Conservation (phyloP, 2,329 filamentous ascomycete species). For the Calonectria crousiana region DNA sequence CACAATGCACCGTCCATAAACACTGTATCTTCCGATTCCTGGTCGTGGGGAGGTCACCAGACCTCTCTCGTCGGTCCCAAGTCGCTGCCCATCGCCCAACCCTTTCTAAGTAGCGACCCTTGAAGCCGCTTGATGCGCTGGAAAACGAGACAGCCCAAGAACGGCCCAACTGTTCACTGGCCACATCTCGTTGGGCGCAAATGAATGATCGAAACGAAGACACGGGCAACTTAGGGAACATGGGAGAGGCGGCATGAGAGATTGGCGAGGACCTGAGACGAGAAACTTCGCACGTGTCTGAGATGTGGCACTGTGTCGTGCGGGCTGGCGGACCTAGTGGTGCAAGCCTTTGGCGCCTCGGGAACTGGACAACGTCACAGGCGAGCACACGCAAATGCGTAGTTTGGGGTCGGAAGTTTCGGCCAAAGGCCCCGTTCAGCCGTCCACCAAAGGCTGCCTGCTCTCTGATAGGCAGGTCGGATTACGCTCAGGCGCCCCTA, state of each 20-base stretch:
- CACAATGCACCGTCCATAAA: neutral
- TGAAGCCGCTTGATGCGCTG: slow-evolving; percentile 12
- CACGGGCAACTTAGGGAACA: neutral
- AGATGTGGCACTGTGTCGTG: slow-evolving; percentile 11
- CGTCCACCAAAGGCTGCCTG: slow-evolving; percentile 6
- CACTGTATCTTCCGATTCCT: slow-evolving; percentile 27
- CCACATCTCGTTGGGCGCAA: neutral
- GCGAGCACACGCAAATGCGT: slow-evolving; percentile 1
- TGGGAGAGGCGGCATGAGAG: neutral
- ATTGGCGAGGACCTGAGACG: slow-evolving; percentile 17
- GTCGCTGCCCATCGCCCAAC: slow-evolving; percentile 18
- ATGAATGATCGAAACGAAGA: neutral
- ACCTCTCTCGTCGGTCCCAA: slow-evolving; percentile 2
- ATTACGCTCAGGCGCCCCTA: slow-evolving; percentile 13
- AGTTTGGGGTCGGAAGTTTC: slow-evolving; percentile 7
- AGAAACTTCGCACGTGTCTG: slow-evolving; percentile 8
- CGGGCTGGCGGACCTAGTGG: neutral
- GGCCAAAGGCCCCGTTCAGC: slow-evolving; percentile 10
- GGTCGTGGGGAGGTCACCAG: slow-evolving; percentile 13
- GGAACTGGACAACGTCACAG: neutral
- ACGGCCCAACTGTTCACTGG: slow-evolving; percentile 8
- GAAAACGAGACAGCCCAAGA: neutral
- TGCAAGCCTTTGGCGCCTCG: slow-evolving; percentile 5
- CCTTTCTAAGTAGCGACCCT: slow-evolving; percentile 6
- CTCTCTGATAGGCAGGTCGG: neutral